A percentile compares a stretch with the other conserved stretches of the same genome.
Conservation (phyloP, 306 rosid species). For the Gastrolobium villosum region DNA sequence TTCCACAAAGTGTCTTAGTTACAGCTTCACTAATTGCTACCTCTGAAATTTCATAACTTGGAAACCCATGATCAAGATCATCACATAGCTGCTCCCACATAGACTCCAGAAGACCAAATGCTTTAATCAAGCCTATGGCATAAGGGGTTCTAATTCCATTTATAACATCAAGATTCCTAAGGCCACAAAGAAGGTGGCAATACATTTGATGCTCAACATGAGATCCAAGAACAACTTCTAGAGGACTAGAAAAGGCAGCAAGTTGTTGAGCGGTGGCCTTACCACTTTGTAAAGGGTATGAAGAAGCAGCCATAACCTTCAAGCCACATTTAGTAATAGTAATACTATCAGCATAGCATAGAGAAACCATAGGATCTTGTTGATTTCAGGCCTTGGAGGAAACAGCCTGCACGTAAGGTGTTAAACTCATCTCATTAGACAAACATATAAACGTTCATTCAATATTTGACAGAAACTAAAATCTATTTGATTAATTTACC, state of each 20-base stretch:
- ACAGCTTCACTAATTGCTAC: slow-evolving; percentile 51
- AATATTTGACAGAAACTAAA: not conserved
- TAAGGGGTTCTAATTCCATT: no score
- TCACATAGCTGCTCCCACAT: slow-evolving; percentile 62
- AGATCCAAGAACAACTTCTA: slow-evolving; percentile 57
- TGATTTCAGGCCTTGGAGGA: slow-evolving; percentile 54
- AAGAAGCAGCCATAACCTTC: no score
- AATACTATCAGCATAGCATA: no score
- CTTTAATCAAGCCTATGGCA: no score
- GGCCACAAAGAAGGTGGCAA: no score
- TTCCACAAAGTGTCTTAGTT: slow-evolving; percentile 51
- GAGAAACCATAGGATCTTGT: slow-evolving; percentile 56
- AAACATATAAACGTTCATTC: not conserved
- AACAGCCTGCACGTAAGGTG: slow-evolving; percentile 49
- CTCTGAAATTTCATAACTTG: slow-evolving; percentile 52
- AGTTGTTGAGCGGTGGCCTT: slow-evolving; percentile 45
- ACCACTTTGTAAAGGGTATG: no score
- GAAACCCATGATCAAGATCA: slow-evolving; percentile 58
- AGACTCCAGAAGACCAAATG: no score
- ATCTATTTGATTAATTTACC: slow-evolving; percentile 42
- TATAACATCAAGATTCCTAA: no score
- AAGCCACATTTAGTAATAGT: no score
- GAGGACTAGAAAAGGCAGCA: slow-evolving; percentile 51
- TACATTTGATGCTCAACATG: slow-evolving; percentile 61
- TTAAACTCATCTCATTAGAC: not conserved